Percentiles rank a stretch among this genome's conserved stretches.
Evolutionary conservation across 306 rosid genomes (phyloP).

Genomic region (Coriaria nepalensis): DNA sequence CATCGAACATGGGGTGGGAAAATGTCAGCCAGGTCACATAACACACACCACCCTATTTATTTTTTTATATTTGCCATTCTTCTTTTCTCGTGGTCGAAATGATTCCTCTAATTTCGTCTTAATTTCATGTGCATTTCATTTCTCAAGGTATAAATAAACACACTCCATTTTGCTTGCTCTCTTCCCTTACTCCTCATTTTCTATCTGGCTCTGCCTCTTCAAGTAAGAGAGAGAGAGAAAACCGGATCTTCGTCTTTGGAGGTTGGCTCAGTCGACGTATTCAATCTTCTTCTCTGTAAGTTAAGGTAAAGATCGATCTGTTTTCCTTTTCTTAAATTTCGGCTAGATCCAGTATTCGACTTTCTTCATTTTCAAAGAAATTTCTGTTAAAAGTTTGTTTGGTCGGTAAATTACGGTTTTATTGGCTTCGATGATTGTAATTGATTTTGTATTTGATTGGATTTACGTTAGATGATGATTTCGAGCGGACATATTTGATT

Average conservation of each 20-base stretch:
- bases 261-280: conserved; percentile 9
- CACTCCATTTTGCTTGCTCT: background rate
- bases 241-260: conserved; percentile 10
- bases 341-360: background rate
- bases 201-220: background rate
- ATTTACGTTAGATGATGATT: background rate
- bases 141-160: conserved; percentile 10
- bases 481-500: background rate
- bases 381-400: too few species aligned
- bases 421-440: too few species aligned
- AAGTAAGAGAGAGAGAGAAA: too few species aligned
- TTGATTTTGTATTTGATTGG: background rate
- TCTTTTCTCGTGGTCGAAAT: conserved; percentile 18
- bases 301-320: too few species aligned
- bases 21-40: conserved; percentile 19
- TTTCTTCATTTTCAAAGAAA: too few species aligned
- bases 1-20: conserved; percentile 11
- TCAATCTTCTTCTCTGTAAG: background rate
- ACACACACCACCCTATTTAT: too few species aligned
- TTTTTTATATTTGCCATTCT: too few species aligned
- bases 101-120: conserved; percentile 12
- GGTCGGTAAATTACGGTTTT: too few species aligned
- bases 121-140: conserved; percentile 12
- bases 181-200: conserved; percentile 1
- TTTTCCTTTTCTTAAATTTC: too few species aligned